Percentiles rank a stretch among this genome's conserved stretches.
These are phyloP conservation scores for Tricholoma sp. DNA, from an alignment of 768 basidiomycete species.

Conservation along the genomic window DNA sequence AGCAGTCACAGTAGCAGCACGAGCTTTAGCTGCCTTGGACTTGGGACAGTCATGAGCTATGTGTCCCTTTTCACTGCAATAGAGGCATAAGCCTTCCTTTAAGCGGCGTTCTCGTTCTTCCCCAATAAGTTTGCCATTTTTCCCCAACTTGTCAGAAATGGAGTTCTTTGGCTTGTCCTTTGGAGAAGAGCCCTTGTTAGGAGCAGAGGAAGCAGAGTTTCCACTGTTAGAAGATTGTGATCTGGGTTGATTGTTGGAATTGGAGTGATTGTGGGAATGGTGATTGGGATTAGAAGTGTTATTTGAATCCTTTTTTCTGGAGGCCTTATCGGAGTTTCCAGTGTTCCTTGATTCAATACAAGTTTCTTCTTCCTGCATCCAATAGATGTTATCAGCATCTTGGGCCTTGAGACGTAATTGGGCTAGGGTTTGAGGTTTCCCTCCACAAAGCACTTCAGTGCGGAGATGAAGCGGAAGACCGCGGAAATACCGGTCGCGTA, in stretches of 20 bases:
- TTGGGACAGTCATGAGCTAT: neutral
- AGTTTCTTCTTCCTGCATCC: neutral
- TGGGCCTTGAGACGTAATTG: slow-evolving; percentile 1
- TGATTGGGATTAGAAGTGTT: neutral
- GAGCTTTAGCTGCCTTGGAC: neutral
- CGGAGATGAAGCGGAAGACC: neutral
- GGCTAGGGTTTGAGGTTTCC: neutral
- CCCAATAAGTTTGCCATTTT: neutral
- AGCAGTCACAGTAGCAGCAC: neutral
- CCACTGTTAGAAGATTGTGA: no score
- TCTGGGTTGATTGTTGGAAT: neutral
- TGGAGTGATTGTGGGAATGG: neutral
- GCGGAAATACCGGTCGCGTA: neutral
- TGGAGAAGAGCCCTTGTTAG: no score
- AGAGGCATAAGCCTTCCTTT: neutral
- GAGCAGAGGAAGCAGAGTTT: no score
- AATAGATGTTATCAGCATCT: neutral
- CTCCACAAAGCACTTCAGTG: neutral
- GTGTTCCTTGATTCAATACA: neutral
- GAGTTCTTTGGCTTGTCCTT: neutral
- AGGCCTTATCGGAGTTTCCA: neutral
- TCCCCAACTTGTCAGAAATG: neutral
- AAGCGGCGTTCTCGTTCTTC: neutral
- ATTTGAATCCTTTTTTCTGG: neutral
- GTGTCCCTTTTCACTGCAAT: neutral